Evolutionary conservation across 371 early-diverging fungal genomes (phyloP), one percentile per base, ranked within the genome.

Genomic region (Funneliformis caledonium): DNA sequence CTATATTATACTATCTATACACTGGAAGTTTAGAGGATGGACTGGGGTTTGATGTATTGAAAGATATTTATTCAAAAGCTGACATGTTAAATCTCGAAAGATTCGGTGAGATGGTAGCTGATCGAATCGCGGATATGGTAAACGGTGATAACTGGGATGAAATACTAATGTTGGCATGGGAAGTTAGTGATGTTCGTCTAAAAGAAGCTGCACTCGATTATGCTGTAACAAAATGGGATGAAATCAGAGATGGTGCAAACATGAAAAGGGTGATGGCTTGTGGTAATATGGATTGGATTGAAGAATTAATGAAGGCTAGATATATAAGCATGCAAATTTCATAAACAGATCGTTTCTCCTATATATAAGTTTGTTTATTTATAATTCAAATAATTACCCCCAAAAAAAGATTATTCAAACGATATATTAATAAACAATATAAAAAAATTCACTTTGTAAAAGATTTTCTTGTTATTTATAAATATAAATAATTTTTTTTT

Each of bases 221-320:
- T 79, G 80, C 80, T 5, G 80, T 79, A n/a, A 52, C 69, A 42
- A 79, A 70, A 43, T 79, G 80, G 80, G 47, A 75, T 19, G 37
- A 69, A 19, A 79, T 79, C 26, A 33, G 80, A 42, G 70, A 79
- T 10, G 42, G 70, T n/a, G 80, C 69, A 9, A 79, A 79, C 42
- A 79, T 79, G 80, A 68, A 70, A 60, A 48, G 60, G 42, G 72
- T 79, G 10, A 79, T 79, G 80, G 56, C 45, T 26, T 79, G 80
- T 70, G 80, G 80, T 43, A 79, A 79, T 70, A 79, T 79, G 80
- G 72, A 52, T 37, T 79, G 80, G 80, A 70, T 79, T n/a, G 80
- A 79, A 67, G 70, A 79, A 16, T 79, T 79, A 43, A 79, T 79
- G 80, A 26, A 22, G 31, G 78, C 78, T n/a, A 69, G 69, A 69